Base-by-base conservation (phyloP, 352 stramenopile species). In the Globisporangium ultimum region DNA sequence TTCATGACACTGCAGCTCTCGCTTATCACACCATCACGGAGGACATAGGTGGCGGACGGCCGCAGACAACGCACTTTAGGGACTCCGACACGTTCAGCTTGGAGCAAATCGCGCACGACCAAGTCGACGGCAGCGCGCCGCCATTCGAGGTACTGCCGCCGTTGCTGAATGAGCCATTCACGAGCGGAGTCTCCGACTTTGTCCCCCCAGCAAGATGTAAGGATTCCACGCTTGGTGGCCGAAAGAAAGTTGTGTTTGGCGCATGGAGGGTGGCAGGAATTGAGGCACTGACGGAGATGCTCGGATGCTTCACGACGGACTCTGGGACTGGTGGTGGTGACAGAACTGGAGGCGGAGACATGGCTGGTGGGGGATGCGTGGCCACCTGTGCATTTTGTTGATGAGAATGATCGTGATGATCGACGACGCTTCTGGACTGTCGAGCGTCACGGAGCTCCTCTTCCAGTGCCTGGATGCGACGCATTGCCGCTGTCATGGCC, bases 61-160 rank as follows among this genome's bases (percentile, higher is more conserved):
- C 84, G 55, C 84, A 94, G 3, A 94, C 80, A 28, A 78, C 58
- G 64, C 84, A 94, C 66, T 86, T 87, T 41, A 72, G 43, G 0
- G 70, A 62, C 34, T 78, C 60, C 12, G 49, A 51, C 20, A 41
- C 28, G 56, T 94, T 94, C 12, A 71, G 63, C 58, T 91, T 94
- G 24, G 80, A 78, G 67, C 84, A 94, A 49, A 94, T 71, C 20
- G 59, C 68, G 43, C 84, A 94, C n/a, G 72, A 72, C 84, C 84
- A 94, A 17, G 64, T 68, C 4, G 43, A 40, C 17, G 34, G 11
- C 9, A 21, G 40, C 0, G 38, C 32, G 21, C 21, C 14, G 8
- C 21, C 14, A 10, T 36, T 36, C 28, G 7, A 36, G 13, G 40
- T 10, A 10, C 13, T 18, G 12, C 40, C 18, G 13, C 17, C 17